A percentile compares a stretch with the other conserved stretches of the same genome.
Conservation (phyloP, 2,329 filamentous ascomycete genomes). For the Paraphaeosphaeria sporulosa region DNA sequence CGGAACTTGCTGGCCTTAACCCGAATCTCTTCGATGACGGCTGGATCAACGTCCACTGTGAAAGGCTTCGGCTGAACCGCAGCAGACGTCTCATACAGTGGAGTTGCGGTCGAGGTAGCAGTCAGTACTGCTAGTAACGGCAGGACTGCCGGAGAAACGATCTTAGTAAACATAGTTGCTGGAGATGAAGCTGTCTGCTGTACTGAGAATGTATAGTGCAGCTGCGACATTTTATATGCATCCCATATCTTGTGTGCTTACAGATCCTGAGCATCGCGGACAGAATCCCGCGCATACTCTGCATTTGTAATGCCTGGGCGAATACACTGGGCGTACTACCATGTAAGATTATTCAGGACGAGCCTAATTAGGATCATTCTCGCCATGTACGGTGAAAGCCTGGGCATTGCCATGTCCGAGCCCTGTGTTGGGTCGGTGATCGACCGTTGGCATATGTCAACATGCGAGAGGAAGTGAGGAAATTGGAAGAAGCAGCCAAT, state of each 20-base stretch:
- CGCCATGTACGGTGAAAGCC: no score
- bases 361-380: background rate
- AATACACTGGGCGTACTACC: background rate
- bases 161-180: conserved; percentile 1
- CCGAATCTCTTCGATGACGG: conserved; percentile 11
- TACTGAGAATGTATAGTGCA: background rate
- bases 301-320: conserved; percentile 1
- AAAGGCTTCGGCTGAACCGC: conserved; percentile 6
- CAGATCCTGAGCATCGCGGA: background rate
- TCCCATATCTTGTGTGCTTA: background rate
- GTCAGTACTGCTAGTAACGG: conserved; percentile 4
- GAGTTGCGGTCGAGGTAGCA: no score
- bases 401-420: no score
- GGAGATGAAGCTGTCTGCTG: background rate
- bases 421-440: no score
- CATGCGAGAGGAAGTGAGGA: background rate
- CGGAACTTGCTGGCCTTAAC: conserved; percentile 12
- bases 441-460: background rate
- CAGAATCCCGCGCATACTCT: background rate
- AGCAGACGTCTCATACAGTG: no score
- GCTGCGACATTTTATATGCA: background rate
- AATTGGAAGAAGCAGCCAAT: background rate
- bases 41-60: conserved; percentile 13
- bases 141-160: no score
- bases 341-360: background rate